Percentiles rank a stretch among this genome's conserved stretches.
Conservation (phyloP, 331 rosid species). For the Quercus tomentella region DNA sequence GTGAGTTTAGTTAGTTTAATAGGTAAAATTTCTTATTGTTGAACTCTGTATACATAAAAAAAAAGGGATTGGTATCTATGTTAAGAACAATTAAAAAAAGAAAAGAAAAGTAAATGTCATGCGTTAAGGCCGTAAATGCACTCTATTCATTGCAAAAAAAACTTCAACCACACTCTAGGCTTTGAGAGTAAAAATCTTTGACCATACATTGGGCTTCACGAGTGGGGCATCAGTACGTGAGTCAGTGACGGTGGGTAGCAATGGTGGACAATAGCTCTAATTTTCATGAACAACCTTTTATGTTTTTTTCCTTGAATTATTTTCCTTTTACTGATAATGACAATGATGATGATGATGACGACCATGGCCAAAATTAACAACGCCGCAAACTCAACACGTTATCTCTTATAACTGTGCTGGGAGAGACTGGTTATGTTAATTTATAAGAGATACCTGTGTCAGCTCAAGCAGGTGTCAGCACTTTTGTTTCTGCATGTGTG, state of each 20-base stretch:
- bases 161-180: neutral
- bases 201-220: neutral
- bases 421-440: no score
- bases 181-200: neutral
- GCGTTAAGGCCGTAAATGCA: neutral
- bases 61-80: rapidly evolving
- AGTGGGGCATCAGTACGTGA: neutral
- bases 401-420: no score
- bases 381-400: neutral
- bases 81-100: no score
- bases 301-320: neutral
- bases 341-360: neutral
- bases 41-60: no score
- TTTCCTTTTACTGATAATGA: neutral
- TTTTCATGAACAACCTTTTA: neutral
- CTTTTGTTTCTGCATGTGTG: no score
- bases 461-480: neutral
- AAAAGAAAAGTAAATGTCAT: no score
- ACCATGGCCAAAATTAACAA: neutral
- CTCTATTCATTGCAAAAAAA: neutral
- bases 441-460: neutral
- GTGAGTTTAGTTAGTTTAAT: no score
- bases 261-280: neutral
- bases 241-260: neutral
- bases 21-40: rapidly evolving